Base-by-base conservation (phyloP, 73 alveolate genomes). In the Paramecium primaurelia region DNA sequence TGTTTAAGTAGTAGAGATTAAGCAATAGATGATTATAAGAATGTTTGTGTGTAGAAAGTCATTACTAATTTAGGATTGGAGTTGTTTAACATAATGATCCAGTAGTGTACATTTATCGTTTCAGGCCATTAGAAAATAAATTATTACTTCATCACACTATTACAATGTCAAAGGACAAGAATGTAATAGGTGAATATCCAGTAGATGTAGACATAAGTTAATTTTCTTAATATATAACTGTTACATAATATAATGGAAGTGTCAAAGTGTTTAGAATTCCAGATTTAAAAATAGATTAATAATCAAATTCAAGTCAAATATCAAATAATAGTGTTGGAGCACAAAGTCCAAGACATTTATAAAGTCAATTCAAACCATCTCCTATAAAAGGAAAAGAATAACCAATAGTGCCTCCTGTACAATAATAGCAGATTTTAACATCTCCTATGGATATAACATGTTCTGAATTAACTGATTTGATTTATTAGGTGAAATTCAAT, bases 181-280 rank as follows among this genome's bases (percentile, higher is more conserved):
- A 69, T 71, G 28, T 30, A 5, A 83, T 83, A 1, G 88, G 88
- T 22, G 92, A 77, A 12, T 83, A 58, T 40, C 94, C 94, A 30
- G 58, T 71, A 25, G 51, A 64, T 30, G 69, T 83, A 22, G 94
- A 89, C 34, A 40, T 89, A 32, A 83, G 94, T 14, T n/a, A 38
- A 5, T 71, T 34, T 71, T 77, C 89, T n/a, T 64, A 89, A 49
- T 89, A 71, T 32, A 28, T 89, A 45, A 58, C 92, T 40, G 92
- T 89, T 37, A 26, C 92, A 34, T 38, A 45, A 25, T 89, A 89
- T 71, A 89, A 89, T 89, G 94, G 94, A 18, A 49, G 45, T 42
- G 91, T 89, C 2, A 59, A 45, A 30, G 75, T 89, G 28, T 89
- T 42, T 71, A 42, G 75, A 14, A 89, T 89, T 9, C 94, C 94